Conservation (phyloP, 2,329 filamentous ascomycete species). For the Verticillium tricorpus region DNA sequence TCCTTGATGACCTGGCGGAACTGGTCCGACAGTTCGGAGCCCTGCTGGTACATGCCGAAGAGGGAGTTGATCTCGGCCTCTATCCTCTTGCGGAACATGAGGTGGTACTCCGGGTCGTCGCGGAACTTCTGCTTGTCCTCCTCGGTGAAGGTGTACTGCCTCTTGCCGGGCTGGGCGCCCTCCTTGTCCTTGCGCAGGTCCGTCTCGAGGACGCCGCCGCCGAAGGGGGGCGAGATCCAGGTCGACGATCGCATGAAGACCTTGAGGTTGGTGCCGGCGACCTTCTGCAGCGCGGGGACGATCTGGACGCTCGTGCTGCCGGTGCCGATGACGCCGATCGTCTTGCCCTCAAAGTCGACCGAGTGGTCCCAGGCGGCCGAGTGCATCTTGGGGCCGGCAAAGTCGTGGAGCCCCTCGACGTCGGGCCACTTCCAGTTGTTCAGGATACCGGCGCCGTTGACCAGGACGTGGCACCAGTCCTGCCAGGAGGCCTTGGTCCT, state of each 20-base stretch:
- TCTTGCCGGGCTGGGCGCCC: slow-evolving; percentile 25
- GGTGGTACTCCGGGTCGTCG: slow-evolving; percentile 33
- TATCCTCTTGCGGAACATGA: slow-evolving; percentile 36
- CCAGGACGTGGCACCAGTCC: slow-evolving; percentile 41
- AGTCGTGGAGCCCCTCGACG: slow-evolving; percentile 44
- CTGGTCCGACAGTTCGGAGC: slow-evolving; percentile 31
- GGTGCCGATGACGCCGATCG: slow-evolving; percentile 47
- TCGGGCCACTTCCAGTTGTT: slow-evolving; percentile 48
- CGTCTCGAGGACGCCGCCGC: slow-evolving; percentile 20
- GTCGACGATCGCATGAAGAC: slow-evolving; percentile 24
- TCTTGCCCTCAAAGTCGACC: slow-evolving; percentile 36
- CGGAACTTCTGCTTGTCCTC: slow-evolving; percentile 32
- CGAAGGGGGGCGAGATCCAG: slow-evolving; percentile 23
- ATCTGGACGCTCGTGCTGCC: slow-evolving; percentile 50
- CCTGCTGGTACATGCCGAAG: slow-evolving; percentile 36
- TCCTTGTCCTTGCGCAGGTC: slow-evolving; percentile 21
- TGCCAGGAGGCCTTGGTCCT: slow-evolving; percentile 13
- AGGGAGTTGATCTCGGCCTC: slow-evolving; percentile 36
- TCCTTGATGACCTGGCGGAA: slow-evolving; percentile 33
- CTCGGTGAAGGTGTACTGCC: slow-evolving; percentile 34
- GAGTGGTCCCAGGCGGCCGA: slow-evolving; percentile 48
- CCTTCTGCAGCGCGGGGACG: slow-evolving; percentile 35
- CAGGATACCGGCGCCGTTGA: slow-evolving; percentile 44
- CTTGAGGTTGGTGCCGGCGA: slow-evolving; percentile 15
- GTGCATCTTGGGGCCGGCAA: slow-evolving; percentile 47